Percentiles rank a stretch among this genome's conserved stretches.
These are phyloP conservation scores for Geopyxis carbonaria DNA, from an alignment of 495 filamentous ascomycete genomes.

Conservation along the genomic window DNA sequence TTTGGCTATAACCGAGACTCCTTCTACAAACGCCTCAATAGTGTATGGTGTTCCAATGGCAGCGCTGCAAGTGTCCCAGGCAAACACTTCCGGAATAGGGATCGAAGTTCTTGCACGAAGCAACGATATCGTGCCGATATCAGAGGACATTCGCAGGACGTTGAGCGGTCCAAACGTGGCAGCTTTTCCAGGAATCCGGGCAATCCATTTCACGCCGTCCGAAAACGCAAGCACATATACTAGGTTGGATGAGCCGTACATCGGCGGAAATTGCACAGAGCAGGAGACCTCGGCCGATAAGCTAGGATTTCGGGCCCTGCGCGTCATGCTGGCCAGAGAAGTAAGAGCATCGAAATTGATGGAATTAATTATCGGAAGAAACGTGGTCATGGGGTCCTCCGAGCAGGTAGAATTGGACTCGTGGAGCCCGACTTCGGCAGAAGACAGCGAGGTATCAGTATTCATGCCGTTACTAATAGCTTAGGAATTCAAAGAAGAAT, in stretches of 20 bases:
- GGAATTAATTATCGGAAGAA: too few relatives aligned
- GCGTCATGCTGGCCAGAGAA: too few relatives aligned
- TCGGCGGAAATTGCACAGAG: too few relatives aligned
- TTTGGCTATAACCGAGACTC: not conserved
- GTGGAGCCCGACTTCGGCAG: too few relatives aligned
- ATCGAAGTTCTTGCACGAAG: slow-evolving; percentile 6
- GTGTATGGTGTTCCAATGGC: not conserved
- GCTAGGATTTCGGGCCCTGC: too few relatives aligned
- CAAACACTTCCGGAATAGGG: slow-evolving; percentile 3
- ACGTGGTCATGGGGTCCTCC: too few relatives aligned
- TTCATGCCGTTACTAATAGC: too few relatives aligned
- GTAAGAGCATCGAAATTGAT: too few relatives aligned
- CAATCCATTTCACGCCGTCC: slow-evolving; percentile 3
- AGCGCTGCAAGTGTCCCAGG: not conserved
- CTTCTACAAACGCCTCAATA: not conserved
- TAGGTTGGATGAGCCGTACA: slow-evolving; percentile 7
- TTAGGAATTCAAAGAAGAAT: too few relatives aligned
- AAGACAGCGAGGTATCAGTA: too few relatives aligned
- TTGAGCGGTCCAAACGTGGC: not conserved
- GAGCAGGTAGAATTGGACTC: too few relatives aligned
- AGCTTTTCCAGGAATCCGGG: not conserved
- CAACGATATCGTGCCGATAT: slow-evolving; percentile 4
- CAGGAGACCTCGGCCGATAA: too few relatives aligned
- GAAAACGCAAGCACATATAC: not conserved
- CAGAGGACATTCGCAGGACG: slow-evolving; percentile 1